Percentiles rank a stretch among this genome's conserved stretches.
Conservation (phyloP, 2,329 filamentous ascomycete genomes). For the Verticillium tricorpus region DNA sequence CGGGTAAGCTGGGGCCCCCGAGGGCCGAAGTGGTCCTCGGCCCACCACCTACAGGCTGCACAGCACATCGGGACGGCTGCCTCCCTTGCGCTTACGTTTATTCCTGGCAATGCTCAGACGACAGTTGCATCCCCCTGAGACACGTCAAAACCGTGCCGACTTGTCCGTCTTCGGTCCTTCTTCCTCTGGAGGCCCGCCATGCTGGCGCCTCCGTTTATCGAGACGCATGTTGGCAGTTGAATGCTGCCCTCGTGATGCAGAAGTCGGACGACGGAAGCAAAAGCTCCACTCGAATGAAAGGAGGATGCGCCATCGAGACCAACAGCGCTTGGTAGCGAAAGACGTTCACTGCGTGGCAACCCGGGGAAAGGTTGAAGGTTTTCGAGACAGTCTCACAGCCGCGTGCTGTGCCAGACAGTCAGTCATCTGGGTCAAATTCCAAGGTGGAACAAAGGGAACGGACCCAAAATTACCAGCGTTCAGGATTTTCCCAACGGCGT, state of each 20-base stretch:
- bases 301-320: no score
- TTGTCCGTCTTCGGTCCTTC: neutral
- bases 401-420: neutral
- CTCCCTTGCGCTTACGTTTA: neutral
- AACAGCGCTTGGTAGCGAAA: neutral
- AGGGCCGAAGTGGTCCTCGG: neutral
- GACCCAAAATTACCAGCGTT: neutral
- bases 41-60: neutral
- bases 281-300: neutral
- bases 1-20: neutral
- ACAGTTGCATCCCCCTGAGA: neutral
- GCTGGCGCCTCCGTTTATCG: neutral
- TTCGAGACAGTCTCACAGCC: neutral
- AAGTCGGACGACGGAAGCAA: neutral
- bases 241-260: neutral
- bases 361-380: neutral
- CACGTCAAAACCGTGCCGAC: neutral
- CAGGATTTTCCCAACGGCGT: neutral
- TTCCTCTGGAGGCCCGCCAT: neutral
- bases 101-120: neutral
- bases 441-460: neutral
- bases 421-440: neutral
- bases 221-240: neutral
- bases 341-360: neutral
- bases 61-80: neutral